Base-by-base conservation (phyloP, 768 basidiomycete species). In the Cyclocybe cylindracea region DNA sequence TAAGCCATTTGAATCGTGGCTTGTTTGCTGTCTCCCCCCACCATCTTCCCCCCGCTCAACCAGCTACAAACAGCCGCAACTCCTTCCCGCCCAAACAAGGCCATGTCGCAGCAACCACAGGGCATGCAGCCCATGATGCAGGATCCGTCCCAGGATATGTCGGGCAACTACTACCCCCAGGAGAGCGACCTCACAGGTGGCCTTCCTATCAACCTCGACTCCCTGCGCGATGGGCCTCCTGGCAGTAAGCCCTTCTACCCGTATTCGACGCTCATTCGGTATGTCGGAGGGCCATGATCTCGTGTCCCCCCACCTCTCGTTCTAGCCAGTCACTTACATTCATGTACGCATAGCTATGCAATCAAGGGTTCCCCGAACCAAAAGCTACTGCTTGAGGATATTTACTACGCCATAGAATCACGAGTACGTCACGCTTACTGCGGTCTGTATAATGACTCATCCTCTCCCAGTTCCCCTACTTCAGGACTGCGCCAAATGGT, bases 191-290 rank as follows among this genome's bases (percentile, higher is more conserved):
- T 91, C 55, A 89, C 89, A 7, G 89, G 90, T 18, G 89, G 89
- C 18, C 77, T 91, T 32, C 90, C 90, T 45, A 89, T 93, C 63
- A 93, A 89, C 63, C 85, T 93, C 19, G 89, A 91, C 68, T 92
- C 91, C 3, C 76, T 93, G 50, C 79, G 91, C 47, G 91, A 94
- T 64, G 90, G 91, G 0, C 91, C 91, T 2, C 89, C 91, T 6
- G 91, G 91, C 42, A 90, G 84, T 66, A 94, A 94, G 67, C 91
- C 91, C 5, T 92, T 93, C 63, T 94, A 94, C 63, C 91, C 91
- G 2, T 94, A 94, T 65, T 93, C 91, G 3, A 94, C 91, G 33
- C 82, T 94, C 48, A 94, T 94, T 63, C 84, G 91, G 91, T 91
- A 66, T 50, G 86, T 78, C 43, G 39, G 41, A 33, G 34, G 39